Conservation (phyloP, 2,329 filamentous ascomycete genomes). For the Sporothrix mexicana region DNA sequence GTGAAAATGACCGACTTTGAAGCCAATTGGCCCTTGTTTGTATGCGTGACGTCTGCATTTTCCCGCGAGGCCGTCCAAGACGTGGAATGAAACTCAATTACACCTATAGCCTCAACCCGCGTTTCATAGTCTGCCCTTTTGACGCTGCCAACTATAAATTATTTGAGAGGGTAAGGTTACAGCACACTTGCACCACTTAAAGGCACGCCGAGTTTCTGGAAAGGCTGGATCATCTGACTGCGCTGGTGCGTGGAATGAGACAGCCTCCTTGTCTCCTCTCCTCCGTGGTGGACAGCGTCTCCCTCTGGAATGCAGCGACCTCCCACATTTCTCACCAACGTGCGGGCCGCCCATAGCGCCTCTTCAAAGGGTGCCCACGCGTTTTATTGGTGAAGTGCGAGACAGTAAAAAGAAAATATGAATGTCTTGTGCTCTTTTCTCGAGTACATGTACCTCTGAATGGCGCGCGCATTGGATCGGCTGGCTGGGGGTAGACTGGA, state of each 20-base stretch:
- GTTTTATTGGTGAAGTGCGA: not conserved
- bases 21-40: not conserved
- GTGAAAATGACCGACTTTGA: too few species aligned
- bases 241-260: constrained; percentile 18
- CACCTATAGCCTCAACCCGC: constrained; percentile 1
- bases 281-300: not conserved
- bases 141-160: too few species aligned
- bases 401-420: not conserved
- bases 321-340: constrained; percentile 17
- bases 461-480: constrained; percentile 21
- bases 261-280: not conserved
- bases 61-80: constrained; percentile 11
- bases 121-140: constrained; percentile 21
- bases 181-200: not conserved
- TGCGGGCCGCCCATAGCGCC: not conserved
- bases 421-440: not conserved
- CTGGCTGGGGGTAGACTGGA: not conserved
- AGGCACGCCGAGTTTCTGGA: not conserved
- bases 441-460: not conserved
- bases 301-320: constrained; percentile 24
- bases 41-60: constrained; percentile 2
- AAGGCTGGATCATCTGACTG: not conserved
- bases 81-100: constrained; percentile 25
- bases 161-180: not conserved
- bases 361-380: too few species aligned